These are phyloP conservation scores for Gentiana macrophylla DNA, from an alignment of 257 asterid genomes.

Conservation along the genomic window DNA sequence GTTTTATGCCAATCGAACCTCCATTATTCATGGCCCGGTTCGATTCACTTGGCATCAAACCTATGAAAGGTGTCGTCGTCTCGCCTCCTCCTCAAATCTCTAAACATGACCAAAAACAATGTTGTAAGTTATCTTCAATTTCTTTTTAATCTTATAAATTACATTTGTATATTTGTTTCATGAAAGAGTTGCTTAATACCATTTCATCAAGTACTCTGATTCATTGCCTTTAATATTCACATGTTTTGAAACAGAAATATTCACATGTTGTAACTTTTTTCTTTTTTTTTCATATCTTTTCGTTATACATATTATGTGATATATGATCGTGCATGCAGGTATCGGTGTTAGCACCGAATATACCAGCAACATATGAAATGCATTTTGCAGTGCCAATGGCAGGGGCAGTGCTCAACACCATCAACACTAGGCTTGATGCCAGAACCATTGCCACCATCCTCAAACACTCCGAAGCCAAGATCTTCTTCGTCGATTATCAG, in stretches of 20 bases:
- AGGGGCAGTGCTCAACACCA: conserved; percentile 72
- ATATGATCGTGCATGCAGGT: too few relatives aligned
- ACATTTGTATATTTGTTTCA: neutral
- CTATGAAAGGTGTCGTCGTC: conserved; percentile 38
- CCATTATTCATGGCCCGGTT: conserved; percentile 37
- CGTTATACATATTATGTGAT: too few relatives aligned
- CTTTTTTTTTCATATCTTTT: too few relatives aligned
- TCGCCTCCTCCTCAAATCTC: conserved; percentile 51
- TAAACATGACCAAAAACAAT: conserved; percentile 40
- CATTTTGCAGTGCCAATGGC: conserved; percentile 96
- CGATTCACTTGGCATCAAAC: conserved; percentile 72
- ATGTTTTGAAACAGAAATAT: too few relatives aligned
- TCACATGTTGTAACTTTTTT: too few relatives aligned
- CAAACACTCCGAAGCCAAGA: conserved; percentile 46
- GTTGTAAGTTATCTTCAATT: conserved; percentile 40
- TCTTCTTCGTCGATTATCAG: too few relatives aligned
- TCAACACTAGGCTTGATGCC: conserved; percentile 73
- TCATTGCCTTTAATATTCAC: too few relatives aligned
- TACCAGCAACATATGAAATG: conserved; percentile 82
- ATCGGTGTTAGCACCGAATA: conserved; percentile 80
- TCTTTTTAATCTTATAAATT: too few relatives aligned
- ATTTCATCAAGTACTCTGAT: neutral
- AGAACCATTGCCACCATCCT: conserved; percentile 52
- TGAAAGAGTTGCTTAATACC: too few relatives aligned
- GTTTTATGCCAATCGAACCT: conserved; percentile 46